Percentiles rank a stretch among this genome's conserved stretches.
phyloP scores from a whole-genome alignment of 2,329 filamentous ascomycete genomes.

The Calonectria multiphialidica region DNA sequence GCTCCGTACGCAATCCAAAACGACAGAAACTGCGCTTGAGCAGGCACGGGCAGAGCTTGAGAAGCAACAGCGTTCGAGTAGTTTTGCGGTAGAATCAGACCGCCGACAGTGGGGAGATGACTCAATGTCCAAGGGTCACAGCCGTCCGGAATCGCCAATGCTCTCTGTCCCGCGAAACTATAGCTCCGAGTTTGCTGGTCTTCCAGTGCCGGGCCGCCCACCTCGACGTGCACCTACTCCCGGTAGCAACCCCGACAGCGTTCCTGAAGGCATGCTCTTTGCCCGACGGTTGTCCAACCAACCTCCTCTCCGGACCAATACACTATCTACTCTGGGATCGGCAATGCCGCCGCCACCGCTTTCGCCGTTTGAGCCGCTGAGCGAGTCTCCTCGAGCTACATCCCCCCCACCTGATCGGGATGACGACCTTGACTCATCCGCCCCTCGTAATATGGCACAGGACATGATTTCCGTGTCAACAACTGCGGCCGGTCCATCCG shows the following conservation, averaged over 20 bases:
- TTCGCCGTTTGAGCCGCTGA: slow-evolving; percentile 58
- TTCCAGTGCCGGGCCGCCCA: slow-evolving; percentile 53
- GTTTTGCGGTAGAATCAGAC: slow-evolving; percentile 54
- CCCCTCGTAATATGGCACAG: slow-evolving; percentile 78
- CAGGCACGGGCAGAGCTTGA: slow-evolving; percentile 65
- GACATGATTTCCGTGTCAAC: slow-evolving; percentile 93
- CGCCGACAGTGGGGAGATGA: slow-evolving; percentile 66
- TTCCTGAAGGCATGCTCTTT: slow-evolving; percentile 53
- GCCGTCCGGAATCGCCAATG: slow-evolving; percentile 67
- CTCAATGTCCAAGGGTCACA: slow-evolving; percentile 58
- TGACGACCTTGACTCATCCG: slow-evolving; percentile 65
- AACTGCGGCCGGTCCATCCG: slow-evolving; percentile 88
- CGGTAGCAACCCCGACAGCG: slow-evolving; percentile 60
- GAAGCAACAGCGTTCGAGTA: slow-evolving; percentile 55
- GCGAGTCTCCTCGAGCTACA: slow-evolving; percentile 50
- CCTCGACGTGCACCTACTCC: slow-evolving; percentile 54
- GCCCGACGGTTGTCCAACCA: slow-evolving; percentile 65
- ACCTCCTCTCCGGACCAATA: slow-evolving; percentile 56
- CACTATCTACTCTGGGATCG: slow-evolving; percentile 53
- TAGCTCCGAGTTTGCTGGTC: slow-evolving; percentile 65
- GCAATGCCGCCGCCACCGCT: slow-evolving; percentile 56
- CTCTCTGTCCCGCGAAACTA: slow-evolving; percentile 64
- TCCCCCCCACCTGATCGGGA: slow-evolving; percentile 60
- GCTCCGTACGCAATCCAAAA: slow-evolving; percentile 74
- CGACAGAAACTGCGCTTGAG: slow-evolving; percentile 73